Evolutionary conservation across 306 rosid genomes (phyloP).

Genomic region (Mimosa bimucronata): DNA sequence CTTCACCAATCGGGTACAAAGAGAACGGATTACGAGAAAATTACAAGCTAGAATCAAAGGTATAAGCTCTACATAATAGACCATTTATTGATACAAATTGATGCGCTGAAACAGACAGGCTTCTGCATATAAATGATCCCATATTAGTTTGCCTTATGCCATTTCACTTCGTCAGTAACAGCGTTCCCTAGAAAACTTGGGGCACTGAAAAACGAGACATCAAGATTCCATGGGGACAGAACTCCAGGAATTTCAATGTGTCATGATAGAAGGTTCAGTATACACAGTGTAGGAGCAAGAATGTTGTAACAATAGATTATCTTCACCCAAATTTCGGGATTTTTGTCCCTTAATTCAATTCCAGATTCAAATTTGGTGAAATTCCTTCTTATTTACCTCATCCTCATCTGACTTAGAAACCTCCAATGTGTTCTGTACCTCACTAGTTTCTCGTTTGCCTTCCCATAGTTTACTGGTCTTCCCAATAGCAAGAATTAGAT

Average conservation of each 20-base stretch:
- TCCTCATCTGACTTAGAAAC: slow-evolving; percentile 42
- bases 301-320: slow-evolving; percentile 23
- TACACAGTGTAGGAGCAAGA: slow-evolving; percentile 27
- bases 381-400: slow-evolving; percentile 58
- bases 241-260: slow-evolving; percentile 21
- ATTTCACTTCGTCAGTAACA: slow-evolving; percentile 31
- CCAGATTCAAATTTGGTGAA: slow-evolving; percentile 61
- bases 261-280: slow-evolving; percentile 25
- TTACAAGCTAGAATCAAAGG: background rate
- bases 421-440: slow-evolving; percentile 43
- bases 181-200: slow-evolving; percentile 32
- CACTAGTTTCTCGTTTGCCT: slow-evolving; percentile 46
- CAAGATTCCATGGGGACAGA: slow-evolving; percentile 30
- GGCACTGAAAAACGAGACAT: slow-evolving; percentile 17
- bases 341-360: slow-evolving; percentile 31
- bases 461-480: slow-evolving; percentile 69
- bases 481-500: slow-evolving; percentile 78
- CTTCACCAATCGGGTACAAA: slow-evolving; percentile 2
- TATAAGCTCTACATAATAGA: background rate
- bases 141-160: slow-evolving; percentile 10
- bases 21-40: slow-evolving; percentile 22
- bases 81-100: slow-evolving; percentile 4
- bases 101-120: slow-evolving; percentile 3
- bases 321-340: slow-evolving; percentile 26
- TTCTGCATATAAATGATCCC: slow-evolving; percentile 23